These are phyloP conservation scores for Trypethelium eluteriae DNA, from an alignment of 495 filamentous ascomycete genomes.

Conservation along the genomic window DNA sequence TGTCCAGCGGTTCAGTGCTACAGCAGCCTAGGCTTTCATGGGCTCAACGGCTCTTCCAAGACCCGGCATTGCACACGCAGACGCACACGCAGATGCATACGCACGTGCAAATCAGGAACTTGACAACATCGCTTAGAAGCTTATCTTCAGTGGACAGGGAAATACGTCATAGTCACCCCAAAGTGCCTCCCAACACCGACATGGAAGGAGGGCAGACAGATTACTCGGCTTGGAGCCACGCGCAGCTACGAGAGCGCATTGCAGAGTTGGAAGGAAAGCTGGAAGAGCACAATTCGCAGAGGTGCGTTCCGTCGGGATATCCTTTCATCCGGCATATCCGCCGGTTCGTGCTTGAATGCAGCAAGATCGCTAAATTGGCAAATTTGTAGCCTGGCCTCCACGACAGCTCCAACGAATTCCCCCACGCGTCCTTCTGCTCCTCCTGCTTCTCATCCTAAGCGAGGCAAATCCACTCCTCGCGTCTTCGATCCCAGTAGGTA, in stretches of 20 bases:
- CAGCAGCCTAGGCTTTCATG: not conserved
- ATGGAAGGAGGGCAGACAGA: slow-evolving; percentile 14
- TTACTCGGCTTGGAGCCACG: slow-evolving; percentile 28
- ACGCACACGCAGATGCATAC: not conserved
- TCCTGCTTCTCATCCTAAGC: not conserved
- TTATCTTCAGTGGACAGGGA: slow-evolving; percentile 1
- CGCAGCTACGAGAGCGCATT: slow-evolving; percentile 26
- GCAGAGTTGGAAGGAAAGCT: slow-evolving; percentile 25
- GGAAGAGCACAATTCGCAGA: not conserved
- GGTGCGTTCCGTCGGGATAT: not conserved
- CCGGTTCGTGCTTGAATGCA: not conserved
- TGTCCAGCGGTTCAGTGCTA: not conserved
- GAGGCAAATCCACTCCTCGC: slow-evolving; percentile 18
- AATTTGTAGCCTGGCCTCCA: not conserved
- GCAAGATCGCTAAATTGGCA: slow-evolving; percentile 13
- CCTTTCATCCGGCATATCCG: not conserved
- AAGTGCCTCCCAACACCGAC: not conserved
- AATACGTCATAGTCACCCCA: not conserved
- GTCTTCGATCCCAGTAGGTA: slow-evolving; percentile 71
- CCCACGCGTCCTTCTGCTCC: slow-evolving; percentile 10
- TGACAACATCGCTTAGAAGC: not conserved
- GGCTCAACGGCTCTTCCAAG: not conserved
- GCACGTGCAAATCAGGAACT: not conserved
- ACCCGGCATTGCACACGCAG: not conserved
- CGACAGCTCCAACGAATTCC: not conserved